Percentiles rank a stretch among this genome's conserved stretches.
phyloP scores from a whole-genome alignment of 495 filamentous ascomycete species.

The Penicillium longicatenatum region DNA sequence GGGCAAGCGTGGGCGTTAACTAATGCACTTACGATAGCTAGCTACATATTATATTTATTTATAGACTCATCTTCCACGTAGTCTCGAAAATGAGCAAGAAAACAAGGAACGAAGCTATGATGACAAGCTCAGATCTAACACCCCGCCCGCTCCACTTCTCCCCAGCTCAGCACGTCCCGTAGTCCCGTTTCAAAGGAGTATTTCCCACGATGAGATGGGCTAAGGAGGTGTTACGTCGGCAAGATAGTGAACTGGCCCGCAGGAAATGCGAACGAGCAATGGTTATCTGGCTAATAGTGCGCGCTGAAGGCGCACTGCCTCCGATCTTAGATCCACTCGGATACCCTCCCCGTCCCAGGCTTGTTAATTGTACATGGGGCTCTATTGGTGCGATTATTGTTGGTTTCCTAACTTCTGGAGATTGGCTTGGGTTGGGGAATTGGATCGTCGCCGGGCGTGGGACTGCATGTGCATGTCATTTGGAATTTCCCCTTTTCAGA shows the following conservation, averaged over 20 bases:
- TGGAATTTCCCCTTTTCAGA: not conserved
- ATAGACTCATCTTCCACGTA: no score
- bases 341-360: not conserved
- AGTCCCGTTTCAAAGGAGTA: conserved; percentile 29
- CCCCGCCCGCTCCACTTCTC: not conserved
- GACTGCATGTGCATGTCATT: conserved; percentile 19
- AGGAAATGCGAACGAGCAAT: conserved; percentile 28
- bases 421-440: not conserved
- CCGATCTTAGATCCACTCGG: not conserved
- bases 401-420: not conserved
- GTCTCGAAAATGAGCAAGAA: no score
- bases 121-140: no score
- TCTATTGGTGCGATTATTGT: not conserved
- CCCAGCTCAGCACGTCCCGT: conserved; percentile 17
- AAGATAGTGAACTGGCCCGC: conserved; percentile 20
- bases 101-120: no score
- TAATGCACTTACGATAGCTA: no score
- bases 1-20: no score
- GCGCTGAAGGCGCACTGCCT: not conserved
- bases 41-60: no score
- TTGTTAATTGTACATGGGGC: not conserved
- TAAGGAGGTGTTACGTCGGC: conserved; percentile 30
- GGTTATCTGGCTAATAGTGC: conserved; percentile 8
- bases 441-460: not conserved
- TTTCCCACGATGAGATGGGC: conserved; percentile 21